phyloP scores from a whole-genome alignment of 495 filamentous ascomycete species.

The Aspergillus conjunctus region DNA sequence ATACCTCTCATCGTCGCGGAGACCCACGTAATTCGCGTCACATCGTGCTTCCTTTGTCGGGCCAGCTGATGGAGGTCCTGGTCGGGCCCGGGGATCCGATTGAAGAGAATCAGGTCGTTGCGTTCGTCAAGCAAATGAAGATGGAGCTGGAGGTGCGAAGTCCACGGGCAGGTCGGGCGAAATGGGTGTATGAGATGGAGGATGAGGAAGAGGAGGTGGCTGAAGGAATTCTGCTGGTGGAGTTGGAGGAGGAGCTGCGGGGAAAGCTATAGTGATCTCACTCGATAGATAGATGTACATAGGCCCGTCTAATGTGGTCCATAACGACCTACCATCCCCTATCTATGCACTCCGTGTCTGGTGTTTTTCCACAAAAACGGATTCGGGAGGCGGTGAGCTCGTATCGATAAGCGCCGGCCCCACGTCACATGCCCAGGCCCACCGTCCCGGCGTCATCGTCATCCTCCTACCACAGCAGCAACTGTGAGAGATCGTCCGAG shows the following conservation, averaged over 20 bases:
- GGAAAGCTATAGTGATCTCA: constrained; percentile 31
- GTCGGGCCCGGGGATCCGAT: constrained; percentile 57
- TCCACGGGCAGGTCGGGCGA: constrained; percentile 48
- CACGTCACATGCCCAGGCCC: no score
- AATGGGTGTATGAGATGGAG: constrained; percentile 59
- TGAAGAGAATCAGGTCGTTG: constrained; percentile 56
- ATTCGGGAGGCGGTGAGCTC: no score
- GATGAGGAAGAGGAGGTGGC: constrained; percentile 61
- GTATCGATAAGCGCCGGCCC: no score
- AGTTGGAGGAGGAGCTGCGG: constrained; percentile 47
- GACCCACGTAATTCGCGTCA: constrained; percentile 55
- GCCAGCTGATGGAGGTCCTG: constrained; percentile 59
- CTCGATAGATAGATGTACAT: background rate
- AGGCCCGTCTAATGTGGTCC: no score
- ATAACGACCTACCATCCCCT: no score
- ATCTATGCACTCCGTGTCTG: no score
- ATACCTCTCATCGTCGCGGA: constrained; percentile 52
- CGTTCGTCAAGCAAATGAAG: constrained; percentile 68
- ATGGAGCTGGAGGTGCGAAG: constrained; percentile 65
- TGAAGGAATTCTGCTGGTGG: constrained; percentile 57
- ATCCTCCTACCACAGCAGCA: no score
- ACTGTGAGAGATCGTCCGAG: no score
- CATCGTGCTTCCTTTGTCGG: constrained; percentile 58
- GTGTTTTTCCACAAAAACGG: no score
- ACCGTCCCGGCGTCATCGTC: no score